Evolutionary conservation across 305 asterid genomes (phyloP).

Genomic region (Fraxinus angustifolia): DNA sequence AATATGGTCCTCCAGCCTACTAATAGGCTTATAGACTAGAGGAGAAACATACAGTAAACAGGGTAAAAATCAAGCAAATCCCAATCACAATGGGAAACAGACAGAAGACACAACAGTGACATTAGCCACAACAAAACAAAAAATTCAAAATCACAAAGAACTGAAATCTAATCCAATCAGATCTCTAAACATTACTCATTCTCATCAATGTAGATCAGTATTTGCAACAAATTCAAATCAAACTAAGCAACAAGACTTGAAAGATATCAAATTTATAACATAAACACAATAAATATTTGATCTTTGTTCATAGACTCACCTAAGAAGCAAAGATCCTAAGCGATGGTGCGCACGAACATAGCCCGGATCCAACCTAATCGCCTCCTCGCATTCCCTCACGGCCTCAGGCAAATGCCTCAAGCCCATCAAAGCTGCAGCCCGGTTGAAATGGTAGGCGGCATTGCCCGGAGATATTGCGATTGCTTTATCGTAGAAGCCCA

Average conservation of each 20-base stretch:
- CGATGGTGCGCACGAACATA: conserved; percentile 81
- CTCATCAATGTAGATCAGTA: conserved; percentile 22
- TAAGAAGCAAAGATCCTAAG: conserved; percentile 74
- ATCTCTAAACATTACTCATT: conserved; percentile 28
- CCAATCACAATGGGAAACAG: conserved; percentile 19
- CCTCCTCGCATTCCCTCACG: conserved; percentile 73
- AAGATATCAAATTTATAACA: conserved; percentile 2
- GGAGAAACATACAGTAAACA: conserved; percentile 22
- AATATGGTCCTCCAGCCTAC: conserved; percentile 20
- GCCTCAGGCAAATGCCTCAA: conserved; percentile 56
- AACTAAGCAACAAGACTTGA: neutral
- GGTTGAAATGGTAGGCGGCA: conserved; percentile 69
- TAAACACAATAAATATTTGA: conserved; percentile 22
- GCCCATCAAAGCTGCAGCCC: conserved; percentile 72
- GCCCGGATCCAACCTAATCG: conserved; percentile 73
- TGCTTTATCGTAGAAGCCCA: conserved; percentile 67
- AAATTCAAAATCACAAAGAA: conserved; percentile 21
- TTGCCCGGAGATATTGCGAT: conserved; percentile 57
- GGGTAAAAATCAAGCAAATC: conserved; percentile 23
- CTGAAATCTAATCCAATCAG: conserved; percentile 27
- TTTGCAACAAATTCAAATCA: conserved; percentile 16
- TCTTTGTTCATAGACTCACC: conserved; percentile 51
- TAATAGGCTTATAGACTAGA: conserved; percentile 16
- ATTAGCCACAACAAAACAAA: conserved; percentile 33
- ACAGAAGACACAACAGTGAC: conserved; percentile 26